Evolutionary conservation across 2,329 filamentous ascomycete genomes (phyloP), one percentile per base, ranked within the genome.

Genomic region (Aspergillus niger): DNA sequence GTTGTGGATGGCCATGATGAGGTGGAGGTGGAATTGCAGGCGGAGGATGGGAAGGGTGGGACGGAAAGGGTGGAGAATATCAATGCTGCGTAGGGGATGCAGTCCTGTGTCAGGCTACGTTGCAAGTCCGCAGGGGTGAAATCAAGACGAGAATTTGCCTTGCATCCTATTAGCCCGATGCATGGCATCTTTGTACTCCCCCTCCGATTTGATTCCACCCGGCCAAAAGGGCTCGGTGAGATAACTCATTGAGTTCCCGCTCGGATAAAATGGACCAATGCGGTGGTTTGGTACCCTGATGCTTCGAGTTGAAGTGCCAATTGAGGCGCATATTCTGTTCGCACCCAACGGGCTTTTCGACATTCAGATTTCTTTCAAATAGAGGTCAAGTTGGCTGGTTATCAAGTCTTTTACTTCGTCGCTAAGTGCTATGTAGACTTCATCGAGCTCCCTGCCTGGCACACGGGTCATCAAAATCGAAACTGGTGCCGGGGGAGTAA

Each of bases 391-490:
- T 30, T 41, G 50, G 15, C 3, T 20, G 6, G n/a, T 13, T 20
- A 39, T 13, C 30, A 17, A 10, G 3, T 24, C 20, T 26, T 52
- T 41, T 3, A 28, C 32, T 53, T 53, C 50, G 5, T 53, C 6
- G 15, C 4, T 53, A 10, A 53, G 32, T 6, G 50, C n/a, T 10
- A 17, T 15, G 4, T 53, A 41, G n/a, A 41, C 15, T n/a, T 41
- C 11, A 22, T 32, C 50, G 5, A 53, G 5, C 38, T 53, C 32
- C 10, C 8, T 57, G 5, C 77, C 75, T 17, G 74, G 76, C 52
- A 78, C 59, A 26, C 76, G 70, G n/a, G 76, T 79, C 76, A 81
- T 79, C 24, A 79, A 55, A 41, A 77, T 77, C n/a, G 76, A 77
- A 52, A 77, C 7, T 13, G 32, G 50, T 4, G 50, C 50, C 58